These are phyloP conservation scores for Kluyveromyces marxianus DNA, from an alignment of 1,139 yeast species.

Conservation along the genomic window DNA sequence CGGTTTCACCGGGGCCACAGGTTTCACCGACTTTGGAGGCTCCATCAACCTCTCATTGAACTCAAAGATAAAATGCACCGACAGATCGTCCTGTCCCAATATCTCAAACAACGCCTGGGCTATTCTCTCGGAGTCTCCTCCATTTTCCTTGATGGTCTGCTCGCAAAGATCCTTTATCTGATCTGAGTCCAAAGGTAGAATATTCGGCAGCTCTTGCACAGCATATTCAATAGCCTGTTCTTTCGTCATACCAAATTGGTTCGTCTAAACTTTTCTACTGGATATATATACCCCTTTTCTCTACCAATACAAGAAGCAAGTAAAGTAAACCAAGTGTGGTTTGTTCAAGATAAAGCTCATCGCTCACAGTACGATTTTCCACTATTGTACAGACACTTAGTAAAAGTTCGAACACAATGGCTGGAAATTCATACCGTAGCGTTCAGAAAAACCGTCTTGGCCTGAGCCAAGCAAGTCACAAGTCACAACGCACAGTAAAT, in stretches of 20 bases:
- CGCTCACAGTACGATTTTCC: too few species aligned
- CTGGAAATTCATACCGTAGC: too few species aligned
- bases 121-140: constrained; percentile 18
- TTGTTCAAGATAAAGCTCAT: too few species aligned
- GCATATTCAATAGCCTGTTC: constrained; percentile 27
- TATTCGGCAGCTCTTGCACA: constrained; percentile 21
- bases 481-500: too few species aligned
- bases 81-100: constrained; percentile 26
- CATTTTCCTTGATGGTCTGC: constrained; percentile 15
- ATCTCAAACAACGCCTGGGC: constrained; percentile 28
- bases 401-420: too few species aligned
- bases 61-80: constrained; percentile 25
- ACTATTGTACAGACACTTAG: too few species aligned
- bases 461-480: too few species aligned
- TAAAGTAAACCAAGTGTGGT: too few species aligned
- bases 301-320: too few species aligned
- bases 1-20: too few species aligned
- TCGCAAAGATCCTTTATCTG: constrained; percentile 25
- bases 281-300: background rate
- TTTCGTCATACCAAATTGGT: constrained; percentile 18
- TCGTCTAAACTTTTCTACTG: background rate
- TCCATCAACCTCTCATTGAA: constrained; percentile 21
- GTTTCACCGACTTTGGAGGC: background rate
- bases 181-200: constrained; percentile 26
- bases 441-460: too few species aligned